Evolutionary conservation across 2,329 filamentous ascomycete species (phyloP).

Genomic region (Xylaria sp.): DNA sequence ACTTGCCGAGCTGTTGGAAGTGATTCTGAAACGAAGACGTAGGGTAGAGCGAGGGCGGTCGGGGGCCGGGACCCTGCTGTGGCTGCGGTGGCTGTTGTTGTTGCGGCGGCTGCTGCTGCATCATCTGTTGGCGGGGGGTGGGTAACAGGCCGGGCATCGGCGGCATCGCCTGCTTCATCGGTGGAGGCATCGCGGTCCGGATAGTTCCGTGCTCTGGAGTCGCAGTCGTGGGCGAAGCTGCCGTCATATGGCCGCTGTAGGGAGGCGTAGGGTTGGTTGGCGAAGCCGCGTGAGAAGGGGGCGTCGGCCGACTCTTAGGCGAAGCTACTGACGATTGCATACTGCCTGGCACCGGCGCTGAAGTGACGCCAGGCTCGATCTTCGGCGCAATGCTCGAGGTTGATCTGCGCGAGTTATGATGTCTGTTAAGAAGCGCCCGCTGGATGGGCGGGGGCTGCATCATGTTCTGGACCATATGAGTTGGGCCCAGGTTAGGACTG

Average conservation of each 20-base stretch:
- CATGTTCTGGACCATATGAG: constrained; percentile 60
- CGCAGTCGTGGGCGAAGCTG: constrained; percentile 41
- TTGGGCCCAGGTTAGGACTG: constrained; percentile 72
- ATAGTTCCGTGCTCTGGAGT: constrained; percentile 46
- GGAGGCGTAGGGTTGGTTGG: constrained; percentile 45
- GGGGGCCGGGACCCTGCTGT: constrained; percentile 36
- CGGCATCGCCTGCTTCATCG: constrained; percentile 38
- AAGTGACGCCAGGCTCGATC: constrained; percentile 49
- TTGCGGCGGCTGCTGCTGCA: constrained; percentile 31
- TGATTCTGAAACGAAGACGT: constrained; percentile 83
- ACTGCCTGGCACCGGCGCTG: constrained; percentile 42
- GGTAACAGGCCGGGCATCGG: constrained; percentile 34
- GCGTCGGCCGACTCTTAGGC: constrained; percentile 73
- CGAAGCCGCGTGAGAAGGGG: constrained; percentile 66
- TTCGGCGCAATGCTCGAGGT: constrained; percentile 72
- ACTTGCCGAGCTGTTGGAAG: constrained; percentile 92
- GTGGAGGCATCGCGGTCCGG: constrained; percentile 35
- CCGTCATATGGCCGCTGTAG: constrained; percentile 36
- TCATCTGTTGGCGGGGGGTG: constrained; percentile 34
- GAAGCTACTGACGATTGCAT: constrained; percentile 53
- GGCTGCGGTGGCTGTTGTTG: constrained; percentile 15
- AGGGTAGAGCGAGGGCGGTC: constrained; percentile 58
- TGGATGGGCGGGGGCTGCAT: constrained; percentile 73
- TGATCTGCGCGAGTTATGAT: constrained; percentile 63
- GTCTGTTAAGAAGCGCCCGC: constrained; percentile 73